Evolutionary conservation across 208 protist genomes (phyloP), one percentile per base, ranked within the genome.

Genomic region (Jaenimonas drosophilae): DNA sequence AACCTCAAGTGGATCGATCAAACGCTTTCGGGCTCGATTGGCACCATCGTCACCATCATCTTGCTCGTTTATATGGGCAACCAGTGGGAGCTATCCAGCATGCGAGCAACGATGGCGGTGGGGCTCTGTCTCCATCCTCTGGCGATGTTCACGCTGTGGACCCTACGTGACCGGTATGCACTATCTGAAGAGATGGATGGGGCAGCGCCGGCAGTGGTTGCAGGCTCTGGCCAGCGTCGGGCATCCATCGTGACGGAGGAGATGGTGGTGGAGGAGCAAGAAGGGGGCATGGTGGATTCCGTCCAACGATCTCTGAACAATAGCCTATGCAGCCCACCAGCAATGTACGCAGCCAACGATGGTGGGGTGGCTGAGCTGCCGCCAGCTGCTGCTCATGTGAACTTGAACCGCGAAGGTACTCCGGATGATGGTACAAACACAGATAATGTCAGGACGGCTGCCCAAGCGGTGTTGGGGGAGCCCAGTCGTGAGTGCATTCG

Each of bases 1-100:
- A 87, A 75, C 42, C 24, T 64, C 21, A 87, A 87, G 63, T 87
- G 77, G 73, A 70, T 82, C 2, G 55, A 74, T 39, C 68, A 82
- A 54, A 74, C 70, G 3, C 9, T 76, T 7, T 78, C 62, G 46
- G 68, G 64, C 33, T 54, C 64, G n/a, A 60, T 82, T 2, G 77
- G 77, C 17, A 79, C 66, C 38, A 20, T 54, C 3, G 16, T 34
- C 1, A 59, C 62, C 7, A 48, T 79, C 39, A 21, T 70, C 6
- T 43, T 82, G 52, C 56, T 81, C 17, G 2, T 49, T 3, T 2
- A 29, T 20, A 37, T 70, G 24, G 63, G 69, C 19, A 76, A 85
- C 50, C 36, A 58, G 0, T 80, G 76, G 76, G 32, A 28, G 9
- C 19, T 40, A 17, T 2, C 2, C 7, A 67, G 46, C 24, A 42